phyloP scores from a whole-genome alignment of 768 basidiomycete species.

The Hortiboletus flavorubellus region DNA sequence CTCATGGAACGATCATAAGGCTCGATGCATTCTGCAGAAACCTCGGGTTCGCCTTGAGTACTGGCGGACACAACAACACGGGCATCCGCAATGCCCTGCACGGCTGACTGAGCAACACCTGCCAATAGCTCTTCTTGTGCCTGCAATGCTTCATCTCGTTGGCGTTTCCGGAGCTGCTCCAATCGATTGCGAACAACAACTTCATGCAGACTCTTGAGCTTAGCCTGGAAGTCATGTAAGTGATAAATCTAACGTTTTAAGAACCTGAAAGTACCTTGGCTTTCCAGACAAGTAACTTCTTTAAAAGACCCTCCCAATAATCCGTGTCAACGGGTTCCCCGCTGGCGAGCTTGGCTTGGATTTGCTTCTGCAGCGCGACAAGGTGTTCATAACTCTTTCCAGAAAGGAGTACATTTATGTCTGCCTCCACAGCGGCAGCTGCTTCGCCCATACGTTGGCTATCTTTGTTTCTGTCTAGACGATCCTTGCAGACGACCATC shows the following conservation, averaged over 20 bases:
- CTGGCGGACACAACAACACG: slow-evolving; percentile 36
- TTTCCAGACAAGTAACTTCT: slow-evolving; percentile 94
- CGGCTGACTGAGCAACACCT: slow-evolving; percentile 64
- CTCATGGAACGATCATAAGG: slow-evolving; percentile 86
- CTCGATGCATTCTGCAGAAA: slow-evolving; percentile 62
- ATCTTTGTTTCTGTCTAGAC: slow-evolving; percentile 69
- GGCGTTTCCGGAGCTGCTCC: slow-evolving; percentile 92
- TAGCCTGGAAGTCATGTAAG: slow-evolving; percentile 55
- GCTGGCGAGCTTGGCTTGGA: slow-evolving; percentile 84
- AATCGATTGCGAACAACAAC: slow-evolving; percentile 94
- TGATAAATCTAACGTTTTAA: neutral
- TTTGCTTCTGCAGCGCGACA: slow-evolving; percentile 73
- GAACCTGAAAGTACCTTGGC: slow-evolving; percentile 62
- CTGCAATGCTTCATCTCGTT: slow-evolving; percentile 92
- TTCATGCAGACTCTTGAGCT: slow-evolving; percentile 89
- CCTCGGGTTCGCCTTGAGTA: slow-evolving; percentile 35
- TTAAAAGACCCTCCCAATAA: slow-evolving; percentile 93
- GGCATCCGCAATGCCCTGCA: slow-evolving; percentile 37
- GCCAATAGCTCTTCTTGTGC: slow-evolving; percentile 89
- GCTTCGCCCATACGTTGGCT: slow-evolving; percentile 63
- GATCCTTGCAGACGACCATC: slow-evolving; percentile 95
- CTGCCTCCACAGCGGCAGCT: slow-evolving; percentile 76
- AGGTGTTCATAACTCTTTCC: slow-evolving; percentile 89
- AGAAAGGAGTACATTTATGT: slow-evolving; percentile 75
- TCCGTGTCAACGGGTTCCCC: slow-evolving; percentile 96